Base-by-base conservation (phyloP, 2,329 filamentous ascomycete species). In the Botrytis porri region DNA sequence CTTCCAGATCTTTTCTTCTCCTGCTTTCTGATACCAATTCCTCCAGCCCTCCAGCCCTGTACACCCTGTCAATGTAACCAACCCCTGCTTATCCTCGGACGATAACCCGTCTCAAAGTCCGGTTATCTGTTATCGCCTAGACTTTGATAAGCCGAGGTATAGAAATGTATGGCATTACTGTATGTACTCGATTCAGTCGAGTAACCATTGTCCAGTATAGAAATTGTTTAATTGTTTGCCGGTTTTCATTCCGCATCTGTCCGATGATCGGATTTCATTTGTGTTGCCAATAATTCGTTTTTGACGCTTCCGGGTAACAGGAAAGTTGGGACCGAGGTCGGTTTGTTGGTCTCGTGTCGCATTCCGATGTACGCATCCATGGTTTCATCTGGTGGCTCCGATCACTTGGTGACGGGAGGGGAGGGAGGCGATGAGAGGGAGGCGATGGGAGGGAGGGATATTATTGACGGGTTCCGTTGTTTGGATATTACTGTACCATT, bases 121-220 rank as follows among this genome's bases (percentile, higher is more conserved):
- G 25, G 43, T 51, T 71, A 71, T 71, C 69, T 71, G 51, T 69
- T 71, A 71, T 71, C 69, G 69, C 69, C 69, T 57, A 71, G 60
- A 41, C 35, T n/a, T 43, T 32, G 59, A 57, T 65, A 41, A 51
- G 45, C 69, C 69, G 69, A 71, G 69, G 69, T 18, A 57, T 57
- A n/a, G 3, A 57, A 29, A 57, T 54, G 51, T 29, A 29, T 54
- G 16, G n/a, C 61, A 71, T 63, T 61, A 64, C n/a, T n/a, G n/a
- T n/a, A n/a, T n/a, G n/a, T n/a, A n/a, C 61, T 64, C 60, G 45
- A 64, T 32, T 8, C 4, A 35, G 45, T 54, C 45, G n/a, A 57
- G 51, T 41, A 60, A 60, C 32, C 14, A 39, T 39, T 66, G 63
- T 35, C 5, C 39, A 29, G 1, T 22, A 4, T 22, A 37, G 43